Evolutionary conservation across 441 rosid species (phyloP), one percentile per base, ranked within the genome.

Genomic region (Raphanus hybrid): DNA sequence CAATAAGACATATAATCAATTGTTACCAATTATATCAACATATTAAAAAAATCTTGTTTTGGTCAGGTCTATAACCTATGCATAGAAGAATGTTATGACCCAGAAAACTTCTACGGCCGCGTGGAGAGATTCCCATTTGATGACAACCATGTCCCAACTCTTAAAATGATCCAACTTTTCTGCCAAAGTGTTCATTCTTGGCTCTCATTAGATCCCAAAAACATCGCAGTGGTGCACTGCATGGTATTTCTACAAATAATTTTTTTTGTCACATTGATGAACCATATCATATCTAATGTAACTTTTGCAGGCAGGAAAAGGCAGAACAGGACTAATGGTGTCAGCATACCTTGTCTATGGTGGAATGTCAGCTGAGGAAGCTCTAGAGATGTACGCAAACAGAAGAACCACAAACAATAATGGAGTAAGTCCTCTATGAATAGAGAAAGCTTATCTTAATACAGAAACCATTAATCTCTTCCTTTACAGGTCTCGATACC

Each of bases 81-180:
- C 55, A 94, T 90, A 65, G 97, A 94, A 76, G 91, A 94, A 81
- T 73, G 72, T 26, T 92, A 94, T 59, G 89, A 94, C 83, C 84
- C 97, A 41, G 63, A 73, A 5, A 92, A 92, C 82, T 94, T 94
- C 27, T 85, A 94, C 50, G 89, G 93, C 27, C 92, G 92, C 1
- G 97, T 92, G 3, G 97, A 94, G 80, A 80, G 82, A 62, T 92
- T 78, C 69, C 97, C 98, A 1, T 90, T 94, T 41, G 97, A 92
- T 71, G 98, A 94, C 84, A 91, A 94, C 70, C 98, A 94, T 64
- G 97, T 92, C n/a, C 98, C 98, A 20, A 78, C 91, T 48, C 87
- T 92, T 12, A 76, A 86, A 67, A 86, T 91, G 97, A 75, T 91
- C 62, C 89, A 89, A 86, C 73, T 75, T 57, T 92, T 94, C 78